Base-by-base conservation (phyloP, 345 rosid species). In the Populus deltoides region DNA sequence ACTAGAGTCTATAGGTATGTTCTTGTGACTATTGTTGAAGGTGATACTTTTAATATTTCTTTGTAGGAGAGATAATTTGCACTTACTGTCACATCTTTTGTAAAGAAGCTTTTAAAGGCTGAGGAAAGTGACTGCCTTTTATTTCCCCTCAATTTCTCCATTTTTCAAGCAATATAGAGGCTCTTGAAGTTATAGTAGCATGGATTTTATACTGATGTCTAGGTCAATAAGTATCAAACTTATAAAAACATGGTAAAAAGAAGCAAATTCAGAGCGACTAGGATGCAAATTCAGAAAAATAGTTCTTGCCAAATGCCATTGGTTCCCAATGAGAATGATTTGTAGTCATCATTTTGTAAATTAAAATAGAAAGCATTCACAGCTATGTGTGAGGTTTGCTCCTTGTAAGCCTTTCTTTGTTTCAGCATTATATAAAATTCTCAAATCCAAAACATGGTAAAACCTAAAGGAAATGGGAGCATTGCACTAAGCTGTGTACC, bases 1-100 rank as follows among this genome's bases (percentile, higher is more conserved):
- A 45, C 70, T 79, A 22, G 69, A 79, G 61, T 85, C 90, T 59
- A 79, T 85, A 82, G 97, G 97, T 93, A 86, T 53, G 79, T 2
- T 78, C 59, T 66, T 33, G 12, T 39, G 8, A 70, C 35, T 7
- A 17, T 43, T 43, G 49, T 36, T 17, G 33, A 71, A 68, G 45
- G 25, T 22, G 55, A 22, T 43, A 13, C 75, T 55, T 69, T 3
- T 5, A 70, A 47, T 47, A 16, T 13, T 20, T 61, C 25, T 9
- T 61, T 22, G 18, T 25, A 55, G 49, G 29, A 29, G 24, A n/a
- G 51, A 13, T n/a, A 20, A 25, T 61, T 61, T 25, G 15, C 68
- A 25, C 20, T 39, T 2, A 43, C 47, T 43, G 47, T 43, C 24
- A 25, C 53, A 12, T 65, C 0, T 11, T 11, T 20, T 43, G 47